A percentile compares a stretch with the other conserved stretches of the same genome.
phyloP scores from a whole-genome alignment of 768 basidiomycete genomes.

The Pilatotrama ljubarskyi region DNA sequence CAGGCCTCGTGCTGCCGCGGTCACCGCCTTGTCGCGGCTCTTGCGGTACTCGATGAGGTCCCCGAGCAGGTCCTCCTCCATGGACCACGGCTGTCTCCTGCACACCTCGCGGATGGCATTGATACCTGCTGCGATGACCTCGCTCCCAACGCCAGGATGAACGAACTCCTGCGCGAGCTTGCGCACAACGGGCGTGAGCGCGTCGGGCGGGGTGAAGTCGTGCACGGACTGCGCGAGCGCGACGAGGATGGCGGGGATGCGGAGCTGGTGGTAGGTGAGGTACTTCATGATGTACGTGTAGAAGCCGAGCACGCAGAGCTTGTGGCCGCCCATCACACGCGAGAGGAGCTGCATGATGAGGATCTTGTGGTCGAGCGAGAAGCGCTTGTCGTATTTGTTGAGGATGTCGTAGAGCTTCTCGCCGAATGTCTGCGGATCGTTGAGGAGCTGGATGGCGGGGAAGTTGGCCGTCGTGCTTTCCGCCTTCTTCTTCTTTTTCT shows the following conservation, averaged over 20 bases:
- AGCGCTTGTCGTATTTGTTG: slow-evolving; percentile 87
- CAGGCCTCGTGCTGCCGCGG: slow-evolving; percentile 84
- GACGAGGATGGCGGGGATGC: slow-evolving; percentile 90
- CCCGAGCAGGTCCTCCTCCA: slow-evolving; percentile 91
- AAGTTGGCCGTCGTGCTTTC: slow-evolving; percentile 62
- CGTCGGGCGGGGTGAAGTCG: slow-evolving; percentile 93
- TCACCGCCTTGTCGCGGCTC: slow-evolving; percentile 91
- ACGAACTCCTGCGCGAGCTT: slow-evolving; percentile 97
- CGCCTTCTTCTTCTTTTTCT: slow-evolving; percentile 38
- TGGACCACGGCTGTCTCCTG: slow-evolving; percentile 91
- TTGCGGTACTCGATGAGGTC: slow-evolving; percentile 95
- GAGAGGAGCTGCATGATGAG: slow-evolving; percentile 96
- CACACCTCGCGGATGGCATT: slow-evolving; percentile 97
- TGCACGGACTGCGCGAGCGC: slow-evolving; percentile 94
- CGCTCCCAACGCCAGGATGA: slow-evolving; percentile 93
- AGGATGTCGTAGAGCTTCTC: slow-evolving; percentile 91
- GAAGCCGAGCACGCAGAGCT: slow-evolving; percentile 89
- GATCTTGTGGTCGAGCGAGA: slow-evolving; percentile 95
- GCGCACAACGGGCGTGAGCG: slow-evolving; percentile 80
- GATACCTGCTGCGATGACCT: slow-evolving; percentile 95
- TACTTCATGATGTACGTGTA: slow-evolving; percentile 97
- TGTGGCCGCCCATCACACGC: slow-evolving; percentile 90
- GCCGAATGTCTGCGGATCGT: slow-evolving; percentile 94
- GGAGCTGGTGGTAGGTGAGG: slow-evolving; percentile 87
- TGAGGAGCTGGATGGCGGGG: slow-evolving; percentile 86